Evolutionary conservation across 2,329 filamentous ascomycete genomes (phyloP).

Genomic region (Chrysosporium keratinophilum): DNA sequence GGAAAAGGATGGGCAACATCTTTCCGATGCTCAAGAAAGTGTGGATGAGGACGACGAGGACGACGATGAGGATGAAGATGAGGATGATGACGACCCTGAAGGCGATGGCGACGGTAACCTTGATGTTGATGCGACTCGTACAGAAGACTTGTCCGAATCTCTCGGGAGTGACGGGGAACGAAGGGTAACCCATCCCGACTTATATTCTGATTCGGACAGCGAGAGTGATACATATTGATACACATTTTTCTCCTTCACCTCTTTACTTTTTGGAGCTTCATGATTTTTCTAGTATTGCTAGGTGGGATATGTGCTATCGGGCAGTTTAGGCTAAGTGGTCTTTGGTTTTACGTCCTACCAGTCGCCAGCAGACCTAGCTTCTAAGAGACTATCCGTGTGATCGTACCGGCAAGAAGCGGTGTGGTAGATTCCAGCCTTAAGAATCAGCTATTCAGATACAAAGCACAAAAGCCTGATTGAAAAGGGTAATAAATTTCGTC

Average conservation of each 20-base stretch:
- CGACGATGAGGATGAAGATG: slow-evolving; percentile 20
- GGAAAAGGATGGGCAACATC: slow-evolving; percentile 4
- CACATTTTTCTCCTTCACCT: neutral
- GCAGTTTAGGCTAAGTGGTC: too few relatives aligned
- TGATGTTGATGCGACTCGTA: slow-evolving; percentile 8
- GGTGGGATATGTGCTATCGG: too few relatives aligned
- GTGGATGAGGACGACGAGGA: slow-evolving; percentile 19
- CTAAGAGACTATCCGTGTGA: too few relatives aligned
- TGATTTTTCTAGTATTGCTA: too few relatives aligned
- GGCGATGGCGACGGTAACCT: slow-evolving; percentile 17
- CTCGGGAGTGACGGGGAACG: slow-evolving; percentile 17
- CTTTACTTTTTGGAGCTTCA: neutral
- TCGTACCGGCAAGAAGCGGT: too few relatives aligned
- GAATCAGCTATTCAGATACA: neutral
- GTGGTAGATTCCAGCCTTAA: too few relatives aligned
- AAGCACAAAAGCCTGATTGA: too few relatives aligned
- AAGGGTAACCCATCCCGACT: slow-evolving; percentile 21
- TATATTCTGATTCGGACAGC: slow-evolving; percentile 31
- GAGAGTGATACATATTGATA: slow-evolving; percentile 14
- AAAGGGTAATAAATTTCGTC: neutral
- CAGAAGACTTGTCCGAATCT: slow-evolving; percentile 15
- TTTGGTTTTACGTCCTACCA: too few relatives aligned
- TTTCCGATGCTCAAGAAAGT: slow-evolving; percentile 20
- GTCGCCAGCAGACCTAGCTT: too few relatives aligned
- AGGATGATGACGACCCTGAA: slow-evolving; percentile 22